A percentile compares a stretch with the other conserved stretches of the same genome.
Conservation (phyloP, 2,329 filamentous ascomycete genomes). For the Colletotrichum liriopes region DNA sequence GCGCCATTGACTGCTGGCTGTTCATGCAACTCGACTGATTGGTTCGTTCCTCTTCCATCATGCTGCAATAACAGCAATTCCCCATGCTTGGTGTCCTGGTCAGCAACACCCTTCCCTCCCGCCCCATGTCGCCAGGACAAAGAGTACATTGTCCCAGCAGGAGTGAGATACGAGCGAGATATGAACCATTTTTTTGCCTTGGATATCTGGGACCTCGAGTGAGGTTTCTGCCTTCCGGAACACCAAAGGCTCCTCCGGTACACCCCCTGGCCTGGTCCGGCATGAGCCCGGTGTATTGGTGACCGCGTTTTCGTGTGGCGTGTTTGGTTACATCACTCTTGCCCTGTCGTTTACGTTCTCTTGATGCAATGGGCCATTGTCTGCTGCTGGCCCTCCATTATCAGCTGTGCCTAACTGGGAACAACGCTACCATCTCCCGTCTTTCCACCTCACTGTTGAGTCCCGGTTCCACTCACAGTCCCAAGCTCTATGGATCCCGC, state of each 20-base stretch:
- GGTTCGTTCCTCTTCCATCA: not conserved
- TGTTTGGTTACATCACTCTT: conserved; percentile 37
- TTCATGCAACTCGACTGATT: not conserved
- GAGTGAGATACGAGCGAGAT: not conserved
- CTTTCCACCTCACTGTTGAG: not conserved
- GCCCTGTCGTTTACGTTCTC: not conserved
- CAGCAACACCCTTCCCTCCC: not conserved
- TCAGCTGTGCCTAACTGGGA: not conserved
- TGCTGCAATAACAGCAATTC: not conserved
- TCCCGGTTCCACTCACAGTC: not conserved
- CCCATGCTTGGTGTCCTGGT: not conserved
- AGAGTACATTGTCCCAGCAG: not conserved
- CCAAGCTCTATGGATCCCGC: conserved; percentile 3
- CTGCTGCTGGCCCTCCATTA: not conserved
- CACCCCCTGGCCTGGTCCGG: conserved; percentile 11
- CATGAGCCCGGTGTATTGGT: conserved; percentile 31
- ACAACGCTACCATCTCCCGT: conserved; percentile 11
- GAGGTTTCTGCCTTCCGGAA: not conserved
- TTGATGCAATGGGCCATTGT: not conserved
- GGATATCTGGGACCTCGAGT: not conserved
- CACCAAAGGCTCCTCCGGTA: not conserved
- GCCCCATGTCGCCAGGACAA: not conserved
- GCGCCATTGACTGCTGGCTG: not conserved
- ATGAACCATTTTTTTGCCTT: not conserved
- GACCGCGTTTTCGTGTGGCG: conserved; percentile 28